phyloP scores from a whole-genome alignment of 768 basidiomycete species.

The Pleurotus platypus region DNA sequence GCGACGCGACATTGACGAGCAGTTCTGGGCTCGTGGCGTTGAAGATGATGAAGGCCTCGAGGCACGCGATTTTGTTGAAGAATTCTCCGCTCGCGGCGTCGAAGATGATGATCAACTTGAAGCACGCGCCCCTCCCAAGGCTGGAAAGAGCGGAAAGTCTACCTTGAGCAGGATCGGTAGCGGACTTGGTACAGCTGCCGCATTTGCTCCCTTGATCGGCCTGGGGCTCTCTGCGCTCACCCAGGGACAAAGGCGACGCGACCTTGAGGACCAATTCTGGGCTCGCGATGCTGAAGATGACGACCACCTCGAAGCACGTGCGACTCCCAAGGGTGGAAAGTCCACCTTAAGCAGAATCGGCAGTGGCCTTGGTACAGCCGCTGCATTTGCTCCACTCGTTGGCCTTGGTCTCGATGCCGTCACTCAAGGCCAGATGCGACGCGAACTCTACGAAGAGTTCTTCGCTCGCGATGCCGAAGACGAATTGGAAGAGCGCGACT shows the following conservation, averaged over 20 bases:
- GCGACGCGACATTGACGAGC: neutral
- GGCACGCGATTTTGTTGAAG: constrained; percentile 2
- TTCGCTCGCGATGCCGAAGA: neutral
- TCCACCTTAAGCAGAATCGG: neutral
- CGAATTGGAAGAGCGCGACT: neutral
- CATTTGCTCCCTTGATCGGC: neutral
- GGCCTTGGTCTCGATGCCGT: neutral
- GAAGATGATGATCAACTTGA: neutral
- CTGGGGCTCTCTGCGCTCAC: neutral
- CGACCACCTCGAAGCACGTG: neutral
- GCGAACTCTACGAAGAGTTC: neutral
- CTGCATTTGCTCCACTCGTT: neutral
- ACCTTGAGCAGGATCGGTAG: neutral
- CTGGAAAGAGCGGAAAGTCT: neutral
- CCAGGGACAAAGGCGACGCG: neutral
- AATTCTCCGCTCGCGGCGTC: neutral
- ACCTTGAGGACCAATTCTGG: neutral
- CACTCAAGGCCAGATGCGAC: neutral
- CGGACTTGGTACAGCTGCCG: neutral
- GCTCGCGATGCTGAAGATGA: neutral
- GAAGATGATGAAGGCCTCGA: neutral
- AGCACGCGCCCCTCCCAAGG: neutral
- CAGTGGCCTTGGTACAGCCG: neutral
- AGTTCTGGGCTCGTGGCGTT: neutral
- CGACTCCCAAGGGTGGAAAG: neutral